Conservation (phyloP, 345 rosid species). For the Dovyalis caffra region DNA sequence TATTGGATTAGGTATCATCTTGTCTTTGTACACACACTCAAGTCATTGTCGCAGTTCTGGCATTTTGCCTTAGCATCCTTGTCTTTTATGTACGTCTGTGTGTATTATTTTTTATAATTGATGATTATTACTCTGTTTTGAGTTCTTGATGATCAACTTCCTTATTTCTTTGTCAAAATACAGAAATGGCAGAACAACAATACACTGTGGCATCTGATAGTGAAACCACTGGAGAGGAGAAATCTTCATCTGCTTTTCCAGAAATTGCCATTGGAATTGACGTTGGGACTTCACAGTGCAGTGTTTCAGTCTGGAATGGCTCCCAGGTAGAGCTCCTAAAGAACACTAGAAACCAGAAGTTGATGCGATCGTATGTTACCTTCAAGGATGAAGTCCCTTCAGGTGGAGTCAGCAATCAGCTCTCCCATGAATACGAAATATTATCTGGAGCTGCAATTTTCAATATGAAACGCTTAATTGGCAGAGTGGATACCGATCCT, state of each 20-base stretch:
- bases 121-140: background rate
- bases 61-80: background rate
- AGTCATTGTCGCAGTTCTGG: background rate
- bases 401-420: slow-evolving; percentile 72
- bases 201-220: slow-evolving; percentile 88
- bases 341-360: slow-evolving; percentile 69
- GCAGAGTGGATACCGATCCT: slow-evolving; percentile 82
- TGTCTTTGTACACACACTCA: background rate
- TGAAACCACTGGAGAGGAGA: slow-evolving; percentile 76
- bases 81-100: background rate
- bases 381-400: slow-evolving; percentile 75
- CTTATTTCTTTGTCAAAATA: slow-evolving; percentile 10
- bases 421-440: slow-evolving; percentile 73
- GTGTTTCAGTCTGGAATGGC: slow-evolving; percentile 83
- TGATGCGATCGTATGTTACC: slow-evolving; percentile 72
- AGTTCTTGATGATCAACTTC: background rate
- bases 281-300: slow-evolving; percentile 86
- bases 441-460: slow-evolving; percentile 78
- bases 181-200: slow-evolving; percentile 72
- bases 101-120: background rate
- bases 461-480: slow-evolving; percentile 89
- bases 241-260: slow-evolving; percentile 54
- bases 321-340: slow-evolving; percentile 74
- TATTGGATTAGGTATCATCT: background rate
- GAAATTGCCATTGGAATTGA: slow-evolving; percentile 85